Evolutionary conservation across 305 asterid species (phyloP).

Genomic region (Rubia peregrina): DNA sequence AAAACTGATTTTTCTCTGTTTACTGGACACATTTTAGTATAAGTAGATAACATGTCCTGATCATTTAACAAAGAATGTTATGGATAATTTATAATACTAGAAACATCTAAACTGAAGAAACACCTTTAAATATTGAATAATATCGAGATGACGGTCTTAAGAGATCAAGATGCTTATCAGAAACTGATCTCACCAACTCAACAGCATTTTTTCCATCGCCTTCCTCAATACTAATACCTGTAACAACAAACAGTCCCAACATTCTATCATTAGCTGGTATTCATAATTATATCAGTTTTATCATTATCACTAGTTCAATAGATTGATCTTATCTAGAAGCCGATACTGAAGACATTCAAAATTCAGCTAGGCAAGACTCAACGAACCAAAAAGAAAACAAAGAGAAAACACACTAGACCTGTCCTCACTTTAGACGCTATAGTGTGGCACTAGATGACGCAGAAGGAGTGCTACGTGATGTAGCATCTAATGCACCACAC

Average conservation of each 20-base stretch:
- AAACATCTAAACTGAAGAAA: conserved; percentile 16
- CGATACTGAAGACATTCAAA: not conserved
- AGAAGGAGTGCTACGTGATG: not conserved
- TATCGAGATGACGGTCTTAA: conserved; percentile 85
- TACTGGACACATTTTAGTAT: not conserved
- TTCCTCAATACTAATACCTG: conserved; percentile 64
- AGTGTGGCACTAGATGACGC: not conserved
- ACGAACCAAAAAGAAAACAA: not conserved
- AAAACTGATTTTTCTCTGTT: not conserved
- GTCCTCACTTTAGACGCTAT: too few species aligned
- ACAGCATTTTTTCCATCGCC: conserved; percentile 56
- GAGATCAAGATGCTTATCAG: conserved; percentile 83
- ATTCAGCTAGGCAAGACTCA: not conserved
- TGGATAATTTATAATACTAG: not conserved
- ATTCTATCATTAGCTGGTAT: conserved; percentile 27
- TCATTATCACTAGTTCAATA: conserved; percentile 3
- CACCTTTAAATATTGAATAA: conserved; percentile 77
- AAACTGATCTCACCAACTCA: conserved; percentile 62
- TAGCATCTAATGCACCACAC: not conserved
- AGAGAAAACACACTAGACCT: not conserved
- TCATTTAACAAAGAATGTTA: not conserved
- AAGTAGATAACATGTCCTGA: not conserved
- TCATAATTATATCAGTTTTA: conserved; percentile 14
- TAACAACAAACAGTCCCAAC: conserved; percentile 43
- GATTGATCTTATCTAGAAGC: not conserved